Evolutionary conservation across 2,329 filamentous ascomycete species (phyloP), one percentile per base, ranked within the genome.

Genomic region (Monosporascus sp.): DNA sequence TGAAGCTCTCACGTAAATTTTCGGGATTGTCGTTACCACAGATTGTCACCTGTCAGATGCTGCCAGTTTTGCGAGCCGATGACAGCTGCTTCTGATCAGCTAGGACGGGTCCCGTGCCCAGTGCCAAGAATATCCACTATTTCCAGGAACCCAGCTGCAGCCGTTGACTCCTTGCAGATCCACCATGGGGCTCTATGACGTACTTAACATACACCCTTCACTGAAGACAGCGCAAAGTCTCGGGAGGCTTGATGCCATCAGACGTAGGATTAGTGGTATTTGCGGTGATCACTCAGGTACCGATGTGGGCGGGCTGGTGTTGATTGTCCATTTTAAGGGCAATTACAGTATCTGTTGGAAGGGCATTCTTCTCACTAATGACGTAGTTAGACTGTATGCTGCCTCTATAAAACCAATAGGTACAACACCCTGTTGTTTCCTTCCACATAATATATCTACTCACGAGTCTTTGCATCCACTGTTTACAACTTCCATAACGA

Each of bases 1-100:
- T 38, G 41, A 27, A 22, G 43, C 47, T 56, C 15, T 18, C 22
- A n/a, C 22, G 24, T 46, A 27, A 46, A 31, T 14, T 43, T 43
- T 43, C 22, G 18, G 39, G 22, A 18, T 5, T 46, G 43, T 27
- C 24, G 43, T 27, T 46, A 18, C 38, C 17, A 7, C 17, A 3
- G 18, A n/a, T 1, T 11, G 38, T 20, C 38, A 7, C 17, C 2
- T 18, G 38, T 35, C 31, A 43, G n/a, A 18, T 43, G 20, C 43
- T 46, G 9, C n/a, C 41, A 44, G 22, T 20, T 24, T 5, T 8
- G 5, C 3, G 6, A 46, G 43, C 43, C 18, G 39, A 9, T 24
- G n/a, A 43, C 17, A 43, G 39, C 39, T 43, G 39, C 39, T 11
- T 11, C 9, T 43, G 18, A 43, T 43, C 39, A 14, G 5, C 17